phyloP scores from a whole-genome alignment of 2,329 filamentous ascomycete species.

The Nemania diffusa region DNA sequence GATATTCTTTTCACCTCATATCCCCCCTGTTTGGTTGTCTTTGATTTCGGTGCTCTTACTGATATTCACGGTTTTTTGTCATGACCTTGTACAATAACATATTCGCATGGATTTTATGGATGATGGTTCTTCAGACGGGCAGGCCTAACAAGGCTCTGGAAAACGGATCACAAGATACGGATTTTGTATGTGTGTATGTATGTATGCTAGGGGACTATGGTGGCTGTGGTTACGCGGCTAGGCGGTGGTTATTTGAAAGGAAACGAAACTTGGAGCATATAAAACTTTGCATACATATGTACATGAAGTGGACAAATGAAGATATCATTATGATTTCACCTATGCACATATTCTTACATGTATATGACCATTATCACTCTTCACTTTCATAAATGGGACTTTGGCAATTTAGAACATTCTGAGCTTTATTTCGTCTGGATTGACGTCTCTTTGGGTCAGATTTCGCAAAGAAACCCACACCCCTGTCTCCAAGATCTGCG shows the following conservation, averaged over 20 bases:
- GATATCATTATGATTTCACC: slow-evolving; percentile 25
- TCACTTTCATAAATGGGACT: background rate
- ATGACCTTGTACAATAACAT: slow-evolving; percentile 34
- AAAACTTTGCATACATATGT: slow-evolving; percentile 25
- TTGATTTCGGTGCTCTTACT: slow-evolving; percentile 18
- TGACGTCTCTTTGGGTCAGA: background rate
- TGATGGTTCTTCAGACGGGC: slow-evolving; percentile 31
- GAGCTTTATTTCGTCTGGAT: background rate
- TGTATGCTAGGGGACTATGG: slow-evolving; percentile 24
- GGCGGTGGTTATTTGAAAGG: slow-evolving; percentile 19
- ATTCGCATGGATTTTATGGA: slow-evolving; percentile 35
- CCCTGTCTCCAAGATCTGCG: slow-evolving; percentile 19
- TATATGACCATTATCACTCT: background rate
- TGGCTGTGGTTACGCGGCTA: slow-evolving; percentile 5
- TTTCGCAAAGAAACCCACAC: background rate
- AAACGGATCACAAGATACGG: slow-evolving; percentile 34
- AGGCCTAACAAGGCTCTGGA: slow-evolving; percentile 17
- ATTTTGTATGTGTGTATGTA: slow-evolving; percentile 31
- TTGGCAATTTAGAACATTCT: background rate
- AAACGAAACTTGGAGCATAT: slow-evolving; percentile 28
- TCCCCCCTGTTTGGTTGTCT: slow-evolving; percentile 5
- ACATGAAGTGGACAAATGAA: slow-evolving; percentile 26
- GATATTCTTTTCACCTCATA: slow-evolving; percentile 21
- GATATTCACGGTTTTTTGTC: slow-evolving; percentile 20
- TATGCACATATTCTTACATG: background rate